These are phyloP conservation scores for Phtheirospermum japonicum DNA, from an alignment of 257 asterid genomes.

Conservation along the genomic window DNA sequence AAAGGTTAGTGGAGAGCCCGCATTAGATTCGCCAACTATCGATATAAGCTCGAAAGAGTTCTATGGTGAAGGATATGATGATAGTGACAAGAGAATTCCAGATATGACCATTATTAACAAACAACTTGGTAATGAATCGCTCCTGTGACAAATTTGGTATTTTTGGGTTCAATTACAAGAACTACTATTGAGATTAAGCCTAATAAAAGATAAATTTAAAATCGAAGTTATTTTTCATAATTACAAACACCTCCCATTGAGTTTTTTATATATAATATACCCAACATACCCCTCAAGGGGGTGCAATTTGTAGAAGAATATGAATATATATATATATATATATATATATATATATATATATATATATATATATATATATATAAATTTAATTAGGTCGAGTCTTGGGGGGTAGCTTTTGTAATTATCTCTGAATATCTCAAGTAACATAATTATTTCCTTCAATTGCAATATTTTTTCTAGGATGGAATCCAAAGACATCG, in stretches of 20 bases:
- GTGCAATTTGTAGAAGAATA: no score
- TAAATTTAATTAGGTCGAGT: no score
- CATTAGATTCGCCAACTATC: slow-evolving; percentile 65
- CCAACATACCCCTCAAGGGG: no score
- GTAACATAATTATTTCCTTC: not conserved
- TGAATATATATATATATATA: no score
- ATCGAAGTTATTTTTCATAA: no score
- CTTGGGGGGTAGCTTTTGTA: no score
- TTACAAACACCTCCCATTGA: no score
- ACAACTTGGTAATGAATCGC: slow-evolving; percentile 68
- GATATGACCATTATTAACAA: slow-evolving; percentile 91
- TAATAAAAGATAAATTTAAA: no score
- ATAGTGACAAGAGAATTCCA: slow-evolving; percentile 93
- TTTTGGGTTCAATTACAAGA: not conserved
- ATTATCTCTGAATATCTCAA: not conserved
- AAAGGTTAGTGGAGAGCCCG: slow-evolving; percentile 78
- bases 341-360: no score
- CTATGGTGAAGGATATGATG: slow-evolving; percentile 94
- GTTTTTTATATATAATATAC: no score
- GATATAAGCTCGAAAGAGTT: slow-evolving; percentile 89
- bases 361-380: no score
- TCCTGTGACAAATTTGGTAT: not conserved
- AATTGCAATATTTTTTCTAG: slow-evolving; percentile 31
- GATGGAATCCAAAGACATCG: slow-evolving; percentile 75
- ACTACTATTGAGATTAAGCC: no score